These are phyloP conservation scores for Suhomyces guaymorum DNA, from an alignment of 1,139 yeast genomes.

Conservation along the genomic window DNA sequence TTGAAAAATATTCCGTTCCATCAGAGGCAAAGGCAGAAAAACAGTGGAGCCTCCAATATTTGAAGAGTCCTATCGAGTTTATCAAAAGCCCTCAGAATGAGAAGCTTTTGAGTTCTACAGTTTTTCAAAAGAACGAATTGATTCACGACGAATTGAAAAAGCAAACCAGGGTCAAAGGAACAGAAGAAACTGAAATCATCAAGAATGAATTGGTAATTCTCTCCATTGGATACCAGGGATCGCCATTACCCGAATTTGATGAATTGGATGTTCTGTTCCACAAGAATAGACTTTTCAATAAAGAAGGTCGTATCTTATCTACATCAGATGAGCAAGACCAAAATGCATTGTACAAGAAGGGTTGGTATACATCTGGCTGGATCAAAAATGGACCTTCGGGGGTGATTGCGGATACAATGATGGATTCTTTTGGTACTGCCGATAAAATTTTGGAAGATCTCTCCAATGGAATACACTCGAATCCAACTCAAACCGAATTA, in stretches of 20 bases:
- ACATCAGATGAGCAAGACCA: conserved; percentile 22
- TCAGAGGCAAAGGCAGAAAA: conserved; percentile 24
- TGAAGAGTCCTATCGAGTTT: conserved; percentile 65
- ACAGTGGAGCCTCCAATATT: conserved; percentile 69
- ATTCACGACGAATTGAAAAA: conserved; percentile 31
- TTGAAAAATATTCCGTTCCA: conserved; percentile 54
- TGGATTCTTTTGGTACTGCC: conserved; percentile 78
- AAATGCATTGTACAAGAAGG: conserved; percentile 33
- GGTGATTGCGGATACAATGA: conserved; percentile 88
- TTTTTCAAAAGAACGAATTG: conserved; percentile 50
- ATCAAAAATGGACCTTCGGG: conserved; percentile 86
- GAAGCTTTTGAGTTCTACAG: conserved; percentile 41
- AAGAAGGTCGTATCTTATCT: conserved; percentile 57
- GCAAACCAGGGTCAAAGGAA: conserved; percentile 42
- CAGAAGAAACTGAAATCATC: conserved; percentile 38
- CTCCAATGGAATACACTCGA: conserved; percentile 34
- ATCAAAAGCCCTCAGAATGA: conserved; percentile 24
- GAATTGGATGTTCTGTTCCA: conserved; percentile 60
- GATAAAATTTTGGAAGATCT: conserved; percentile 62
- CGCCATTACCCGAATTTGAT: conserved; percentile 58
- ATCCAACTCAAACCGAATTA: conserved; percentile 24
- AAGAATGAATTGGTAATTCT: conserved; percentile 71
- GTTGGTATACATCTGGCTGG: conserved; percentile 91
- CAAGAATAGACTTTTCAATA: conserved; percentile 58
- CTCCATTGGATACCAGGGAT: conserved; percentile 83